Conservation (phyloP, 148 eudicot genomes). For the Hydrangea macrophylla region DNA sequence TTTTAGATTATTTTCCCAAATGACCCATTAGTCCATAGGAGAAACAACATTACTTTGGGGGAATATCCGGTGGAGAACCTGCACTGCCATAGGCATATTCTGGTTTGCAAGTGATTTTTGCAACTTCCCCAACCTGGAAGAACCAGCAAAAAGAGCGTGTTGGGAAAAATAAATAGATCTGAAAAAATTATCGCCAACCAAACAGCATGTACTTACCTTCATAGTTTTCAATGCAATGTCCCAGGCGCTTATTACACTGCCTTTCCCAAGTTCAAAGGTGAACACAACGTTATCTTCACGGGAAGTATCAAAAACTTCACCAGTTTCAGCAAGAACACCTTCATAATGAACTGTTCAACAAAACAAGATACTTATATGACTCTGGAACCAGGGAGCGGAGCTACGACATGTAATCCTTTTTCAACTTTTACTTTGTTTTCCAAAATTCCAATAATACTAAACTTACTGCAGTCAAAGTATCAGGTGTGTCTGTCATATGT, state of each 20-base stretch:
- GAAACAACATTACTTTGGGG: slow-evolving; percentile 64
- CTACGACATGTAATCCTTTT: too few species aligned
- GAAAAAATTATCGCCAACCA: background rate
- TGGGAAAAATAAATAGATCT: background rate
- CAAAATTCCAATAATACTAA: too few species aligned
- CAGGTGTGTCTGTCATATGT: too few species aligned
- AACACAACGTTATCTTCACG: slow-evolving; percentile 86
- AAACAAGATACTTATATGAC: background rate
- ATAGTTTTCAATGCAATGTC: slow-evolving; percentile 86
- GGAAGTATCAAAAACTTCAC: slow-evolving; percentile 91
- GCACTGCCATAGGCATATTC: slow-evolving; percentile 98
- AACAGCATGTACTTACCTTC: slow-evolving; percentile 49
- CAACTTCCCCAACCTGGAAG: slow-evolving; percentile 88
- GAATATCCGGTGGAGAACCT: slow-evolving; percentile 95
- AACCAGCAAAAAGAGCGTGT: background rate
- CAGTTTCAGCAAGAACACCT: slow-evolving; percentile 83
- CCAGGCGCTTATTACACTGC: slow-evolving; percentile 94
- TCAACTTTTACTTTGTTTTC: too few species aligned
- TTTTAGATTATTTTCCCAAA: slow-evolving; percentile 2
- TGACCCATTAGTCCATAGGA: background rate
- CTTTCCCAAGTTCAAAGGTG: slow-evolving; percentile 85
- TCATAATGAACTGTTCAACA: slow-evolving; percentile 78
- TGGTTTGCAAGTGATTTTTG: slow-evolving; percentile 87
- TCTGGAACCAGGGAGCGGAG: background rate
- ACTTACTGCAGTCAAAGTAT: too few species aligned